Base-by-base conservation (phyloP, 257 asterid species). In the Scutellaria baicalensis region DNA sequence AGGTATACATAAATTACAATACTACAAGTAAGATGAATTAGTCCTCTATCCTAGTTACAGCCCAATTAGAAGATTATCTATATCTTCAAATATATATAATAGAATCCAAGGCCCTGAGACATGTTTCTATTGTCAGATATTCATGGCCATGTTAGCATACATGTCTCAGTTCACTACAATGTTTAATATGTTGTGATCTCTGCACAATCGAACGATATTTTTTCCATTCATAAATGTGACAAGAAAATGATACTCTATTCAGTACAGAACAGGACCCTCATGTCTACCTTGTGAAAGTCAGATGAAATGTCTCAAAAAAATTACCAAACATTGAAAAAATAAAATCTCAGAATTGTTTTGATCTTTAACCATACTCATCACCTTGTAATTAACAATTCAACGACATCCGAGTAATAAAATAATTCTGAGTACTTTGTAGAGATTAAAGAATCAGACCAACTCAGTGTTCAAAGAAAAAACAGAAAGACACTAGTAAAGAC, bases 391-490 rank as follows among this genome's bases (percentile, higher is more conserved):
- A 40, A 31, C 70, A 52, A 43, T 7, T 42, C 54, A 45, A 39
- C 21, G 16, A 21, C 31, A 42, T 55, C 49, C 18, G 18, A 27
- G 56, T n/a, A 69, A 45, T 58, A 36, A 14, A 43, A 38, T 18
- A 45, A 59, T 16, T 65, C 48, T 1, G 47, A 39, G 68, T 21
- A n/a, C 36, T 50, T 60, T 43, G 42, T 5, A 50, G 45, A 56
- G 23, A 49, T 50, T 31, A 71, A 70, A 62, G 9, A 68, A 69
- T 35, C 56, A n/a, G 55, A 48, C 21, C 47, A 59, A 57, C 47
- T 35, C 18, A 43, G 52, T 42, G 64, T 75, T 38, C 43, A 52
- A 68, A 50, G 49, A 40, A 55, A 74, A 77, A 23, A 75, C 64
- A 51, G 52, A 47, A 72, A 67, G 66, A 39, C n/a, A n/a, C 59